A percentile compares a stretch with the other conserved stretches of the same genome.
These are phyloP conservation scores for Paracamarosporium sp. DNA, from an alignment of 2,329 filamentous ascomycete species.

Conservation along the genomic window DNA sequence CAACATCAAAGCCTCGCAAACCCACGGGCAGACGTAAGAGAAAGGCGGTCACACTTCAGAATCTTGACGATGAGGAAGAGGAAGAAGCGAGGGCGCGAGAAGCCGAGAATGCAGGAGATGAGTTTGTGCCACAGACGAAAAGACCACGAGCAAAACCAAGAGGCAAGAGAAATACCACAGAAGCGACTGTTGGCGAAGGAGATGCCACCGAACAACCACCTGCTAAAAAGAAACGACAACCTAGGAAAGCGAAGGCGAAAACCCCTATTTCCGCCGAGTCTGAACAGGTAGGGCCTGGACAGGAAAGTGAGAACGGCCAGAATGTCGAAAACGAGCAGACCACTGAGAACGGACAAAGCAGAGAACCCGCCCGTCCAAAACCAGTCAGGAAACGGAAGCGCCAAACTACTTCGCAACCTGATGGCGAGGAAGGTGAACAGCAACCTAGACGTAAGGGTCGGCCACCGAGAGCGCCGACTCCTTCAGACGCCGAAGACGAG, in stretches of 20 bases:
- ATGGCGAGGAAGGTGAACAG: conserved; percentile 14
- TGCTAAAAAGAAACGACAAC: conserved; percentile 36
- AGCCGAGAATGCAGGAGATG: conserved; percentile 16
- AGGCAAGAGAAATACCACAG: conserved; percentile 21
- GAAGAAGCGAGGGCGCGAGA: conserved; percentile 11
- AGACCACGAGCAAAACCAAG: conserved; percentile 23
- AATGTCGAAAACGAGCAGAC: conserved; percentile 15
- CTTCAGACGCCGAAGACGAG: conserved; percentile 46
- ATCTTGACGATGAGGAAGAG: conserved; percentile 14
- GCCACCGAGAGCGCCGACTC: conserved; percentile 38
- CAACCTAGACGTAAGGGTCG: conserved; percentile 33
- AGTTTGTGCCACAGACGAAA: conserved; percentile 6
- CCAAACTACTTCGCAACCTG: conserved; percentile 16
- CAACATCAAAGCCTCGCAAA: conserved; percentile 19
- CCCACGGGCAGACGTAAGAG: conserved; percentile 14
- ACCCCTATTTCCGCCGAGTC: conserved; percentile 11
- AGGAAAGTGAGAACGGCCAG: conserved; percentile 12
- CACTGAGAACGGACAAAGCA: conserved; percentile 14
- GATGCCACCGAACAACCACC: conserved; percentile 13
- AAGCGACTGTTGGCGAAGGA: conserved; percentile 15
- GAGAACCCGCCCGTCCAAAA: conserved; percentile 18
- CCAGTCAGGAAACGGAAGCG: conserved; percentile 21
- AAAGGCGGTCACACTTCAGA: conserved; percentile 8
- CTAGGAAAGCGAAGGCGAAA: conserved; percentile 33
- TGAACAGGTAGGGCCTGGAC: conserved; percentile 12